Conservation (phyloP, 75 land plant genomes). For the Isoetes taiwanensis region DNA sequence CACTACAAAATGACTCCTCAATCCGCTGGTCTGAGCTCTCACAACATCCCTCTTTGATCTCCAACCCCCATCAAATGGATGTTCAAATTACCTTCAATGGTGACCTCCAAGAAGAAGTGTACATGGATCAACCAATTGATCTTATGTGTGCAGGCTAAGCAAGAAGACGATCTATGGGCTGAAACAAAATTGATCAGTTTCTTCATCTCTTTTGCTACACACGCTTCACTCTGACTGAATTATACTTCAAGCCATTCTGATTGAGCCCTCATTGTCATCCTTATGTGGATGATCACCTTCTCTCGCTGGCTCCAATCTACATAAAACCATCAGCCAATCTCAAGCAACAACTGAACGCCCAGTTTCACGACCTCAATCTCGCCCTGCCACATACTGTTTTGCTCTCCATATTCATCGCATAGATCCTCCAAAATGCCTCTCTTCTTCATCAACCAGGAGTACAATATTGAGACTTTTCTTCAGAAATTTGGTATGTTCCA, state of each 20-base stretch:
- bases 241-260: not conserved
- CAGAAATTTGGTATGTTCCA: not conserved
- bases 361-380: not conserved
- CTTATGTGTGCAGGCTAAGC: not conserved
- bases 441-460: not conserved
- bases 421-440: no score
- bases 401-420: slow-evolving; percentile 1
- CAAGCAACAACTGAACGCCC: not conserved
- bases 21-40: not conserved
- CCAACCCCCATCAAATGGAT: no score
- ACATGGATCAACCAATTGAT: slow-evolving; percentile 11
- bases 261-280: not conserved
- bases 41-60: not conserved
- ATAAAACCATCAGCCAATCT: no score
- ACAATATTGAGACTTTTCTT: not conserved
- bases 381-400: not conserved
- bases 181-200: not conserved
- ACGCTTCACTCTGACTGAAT: no score
- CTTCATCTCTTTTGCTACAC: no score
- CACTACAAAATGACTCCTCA: not conserved
- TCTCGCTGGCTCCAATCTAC: not conserved
- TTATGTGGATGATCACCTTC: not conserved
- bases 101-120: slow-evolving; percentile 11
- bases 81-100: no score
- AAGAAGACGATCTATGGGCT: slow-evolving; percentile 13